Base-by-base conservation (phyloP, 208 protist species). In the Angomonas ambiguus region DNA sequence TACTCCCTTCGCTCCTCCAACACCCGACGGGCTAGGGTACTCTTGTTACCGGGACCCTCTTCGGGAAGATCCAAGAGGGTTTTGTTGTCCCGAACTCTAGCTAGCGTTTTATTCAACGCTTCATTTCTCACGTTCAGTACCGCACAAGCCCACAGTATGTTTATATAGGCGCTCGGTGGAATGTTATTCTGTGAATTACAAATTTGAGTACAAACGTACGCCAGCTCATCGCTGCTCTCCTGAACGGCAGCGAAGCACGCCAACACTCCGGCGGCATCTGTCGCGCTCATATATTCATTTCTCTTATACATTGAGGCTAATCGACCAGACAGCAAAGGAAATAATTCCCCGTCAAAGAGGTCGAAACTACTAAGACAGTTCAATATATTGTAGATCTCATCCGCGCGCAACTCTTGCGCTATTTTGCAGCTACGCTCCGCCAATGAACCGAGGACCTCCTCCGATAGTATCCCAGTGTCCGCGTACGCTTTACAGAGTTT, bases 291-390 rank as follows among this genome's bases (percentile, higher is more conserved):
- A 65, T 84, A 87, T 30, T 59, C 76, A 31, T 72, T 79, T 64
- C 88, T 82, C 53, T 83, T 76, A 32, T 78, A 65, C 51, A 93
- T 69, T 20, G 74, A 77, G 16, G 80, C 60, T 31, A 94, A 58
- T 10, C 91, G 87, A 1, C 87, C 82, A 18, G 85, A 85, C 24
- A 96, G 82, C 51, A 96, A 73, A n/a, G 91, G 91, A 64, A 93
- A 96, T 20, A 96, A 73, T 62, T 96, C 87, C 10, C 73, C 91
- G 59, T 96, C 91, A 67, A 96, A 96, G 38, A 96, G 78, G 57
- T 96, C 91, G 63, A 96, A 93, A 33, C 78, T 65, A 63, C 79
- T 88, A 38, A 96, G 78, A 25, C 87, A 82, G 55, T 87, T 79
- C 31, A 96, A 63, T 16, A 85, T 77, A 10, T 72, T 45, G 61